phyloP scores from a whole-genome alignment of 2,329 filamentous ascomycete species.

The Paecilomyces sp. region DNA sequence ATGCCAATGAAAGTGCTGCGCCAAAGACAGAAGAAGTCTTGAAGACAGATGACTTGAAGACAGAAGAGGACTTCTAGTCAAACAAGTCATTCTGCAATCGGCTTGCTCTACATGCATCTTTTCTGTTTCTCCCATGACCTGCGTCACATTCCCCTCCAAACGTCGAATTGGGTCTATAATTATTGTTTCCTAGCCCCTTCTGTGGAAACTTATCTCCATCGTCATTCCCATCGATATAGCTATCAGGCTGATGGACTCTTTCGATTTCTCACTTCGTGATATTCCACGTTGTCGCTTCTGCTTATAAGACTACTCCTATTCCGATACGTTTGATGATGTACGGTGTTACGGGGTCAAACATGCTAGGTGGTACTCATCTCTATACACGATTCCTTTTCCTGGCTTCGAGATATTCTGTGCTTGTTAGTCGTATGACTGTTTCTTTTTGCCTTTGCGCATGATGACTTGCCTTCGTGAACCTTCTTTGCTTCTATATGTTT shows the following conservation, averaged over 20 bases:
- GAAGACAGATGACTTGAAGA: background rate
- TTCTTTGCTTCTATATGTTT: slow-evolving; percentile 5
- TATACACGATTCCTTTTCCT: slow-evolving; percentile 4
- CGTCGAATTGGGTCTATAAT: background rate
- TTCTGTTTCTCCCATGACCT: background rate
- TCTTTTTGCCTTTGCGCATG: slow-evolving; percentile 1
- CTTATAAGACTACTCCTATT: background rate
- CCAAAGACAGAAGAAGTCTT: slow-evolving; percentile 4
- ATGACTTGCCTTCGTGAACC: slow-evolving; percentile 2
- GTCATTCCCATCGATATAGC: background rate
- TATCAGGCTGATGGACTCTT: background rate
- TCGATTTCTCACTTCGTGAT: background rate
- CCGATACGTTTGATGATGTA: background rate
- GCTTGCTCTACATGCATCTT: background rate
- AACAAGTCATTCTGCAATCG: background rate
- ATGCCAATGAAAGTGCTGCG: slow-evolving; percentile 6
- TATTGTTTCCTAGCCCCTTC: background rate
- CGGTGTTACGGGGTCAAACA: background rate
- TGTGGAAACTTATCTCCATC: background rate
- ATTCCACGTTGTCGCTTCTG: background rate
- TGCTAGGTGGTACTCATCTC: background rate
- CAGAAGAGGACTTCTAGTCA: slow-evolving; percentile 6
- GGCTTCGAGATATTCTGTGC: background rate
- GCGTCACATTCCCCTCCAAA: background rate
- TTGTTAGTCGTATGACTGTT: slow-evolving; percentile 1